These are phyloP conservation scores for Paramecium pentaurelia DNA, from an alignment of 73 alveolate species.

Conservation along the genomic window DNA sequence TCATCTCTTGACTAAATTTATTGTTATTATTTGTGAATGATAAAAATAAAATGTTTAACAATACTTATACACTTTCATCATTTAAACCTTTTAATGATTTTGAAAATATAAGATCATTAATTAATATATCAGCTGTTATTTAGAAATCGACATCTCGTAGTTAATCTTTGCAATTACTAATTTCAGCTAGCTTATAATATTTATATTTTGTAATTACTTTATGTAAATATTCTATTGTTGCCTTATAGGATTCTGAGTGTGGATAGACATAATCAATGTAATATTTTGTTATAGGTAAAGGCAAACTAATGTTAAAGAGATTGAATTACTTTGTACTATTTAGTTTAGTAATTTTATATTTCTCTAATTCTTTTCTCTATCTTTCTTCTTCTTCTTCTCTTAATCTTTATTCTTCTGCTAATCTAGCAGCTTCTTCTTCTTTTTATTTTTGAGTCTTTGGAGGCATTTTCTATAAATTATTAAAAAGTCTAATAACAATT, in stretches of 20 bases:
- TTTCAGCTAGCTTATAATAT: neutral
- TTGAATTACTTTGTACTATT: neutral
- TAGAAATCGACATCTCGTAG: neutral
- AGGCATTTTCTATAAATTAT: neutral
- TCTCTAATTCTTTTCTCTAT: neutral
- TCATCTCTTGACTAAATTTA: neutral
- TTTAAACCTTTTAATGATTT: neutral
- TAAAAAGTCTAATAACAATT: neutral
- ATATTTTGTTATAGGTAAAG: neutral
- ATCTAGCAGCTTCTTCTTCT: constrained; percentile 31
- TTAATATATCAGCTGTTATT: neutral
- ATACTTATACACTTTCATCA: neutral
- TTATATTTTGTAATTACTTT: neutral
- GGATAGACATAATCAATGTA: neutral
- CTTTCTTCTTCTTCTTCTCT: constrained; percentile 32
- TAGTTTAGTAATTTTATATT: neutral
- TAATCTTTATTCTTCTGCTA: neutral
- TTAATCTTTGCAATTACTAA: neutral
- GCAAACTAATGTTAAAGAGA: neutral
- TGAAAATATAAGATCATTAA: neutral
- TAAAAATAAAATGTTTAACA: neutral
- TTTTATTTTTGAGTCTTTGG: constrained; percentile 20
- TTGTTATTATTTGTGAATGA: neutral
- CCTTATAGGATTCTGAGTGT: neutral
- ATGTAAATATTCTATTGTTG: neutral